Evolutionary conservation across 306 rosid species (phyloP).

Genomic region (Nissolia schottii): DNA sequence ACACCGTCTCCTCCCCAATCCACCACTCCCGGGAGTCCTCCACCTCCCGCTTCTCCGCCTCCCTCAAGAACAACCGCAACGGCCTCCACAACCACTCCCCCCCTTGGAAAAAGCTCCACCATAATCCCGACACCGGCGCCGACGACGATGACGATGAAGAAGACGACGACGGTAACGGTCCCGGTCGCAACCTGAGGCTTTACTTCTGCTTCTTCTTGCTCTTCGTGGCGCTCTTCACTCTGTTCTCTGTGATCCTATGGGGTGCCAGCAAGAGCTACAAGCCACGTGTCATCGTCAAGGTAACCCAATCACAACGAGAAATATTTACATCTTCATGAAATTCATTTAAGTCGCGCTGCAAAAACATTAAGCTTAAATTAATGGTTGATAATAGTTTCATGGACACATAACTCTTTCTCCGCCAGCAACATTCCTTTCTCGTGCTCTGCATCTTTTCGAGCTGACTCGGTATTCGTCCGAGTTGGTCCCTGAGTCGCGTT

Average conservation of each 20-base stretch:
- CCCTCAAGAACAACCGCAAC: constrained; percentile 65
- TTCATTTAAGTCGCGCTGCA: too few relatives aligned
- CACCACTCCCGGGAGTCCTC: constrained; percentile 98
- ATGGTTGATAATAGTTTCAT: too few relatives aligned
- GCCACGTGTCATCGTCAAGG: constrained; percentile 60
- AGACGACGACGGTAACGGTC: background rate
- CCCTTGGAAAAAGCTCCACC: constrained; percentile 64
- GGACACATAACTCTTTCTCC: too few relatives aligned
- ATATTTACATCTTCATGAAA: too few relatives aligned
- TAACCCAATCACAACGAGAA: too few relatives aligned
- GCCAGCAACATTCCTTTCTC: too few relatives aligned
- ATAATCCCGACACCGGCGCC: background rate
- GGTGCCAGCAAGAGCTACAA: constrained; percentile 76
- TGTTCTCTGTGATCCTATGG: constrained; percentile 77
- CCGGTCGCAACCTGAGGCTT: constrained; percentile 38
- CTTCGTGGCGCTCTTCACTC: constrained; percentile 50
- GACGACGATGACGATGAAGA: constrained; percentile 21
- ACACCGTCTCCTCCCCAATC: constrained; percentile 74
- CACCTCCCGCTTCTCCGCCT: constrained; percentile 85
- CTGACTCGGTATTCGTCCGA: background rate
- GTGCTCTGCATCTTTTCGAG: too few relatives aligned
- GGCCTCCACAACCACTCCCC: constrained; percentile 14
- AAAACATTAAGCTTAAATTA: too few relatives aligned
- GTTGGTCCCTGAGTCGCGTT: background rate
- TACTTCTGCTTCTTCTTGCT: constrained; percentile 50